Evolutionary conservation across 805 yeast genomes (phyloP).

Genomic region (Myxozyma nipponensis): DNA sequence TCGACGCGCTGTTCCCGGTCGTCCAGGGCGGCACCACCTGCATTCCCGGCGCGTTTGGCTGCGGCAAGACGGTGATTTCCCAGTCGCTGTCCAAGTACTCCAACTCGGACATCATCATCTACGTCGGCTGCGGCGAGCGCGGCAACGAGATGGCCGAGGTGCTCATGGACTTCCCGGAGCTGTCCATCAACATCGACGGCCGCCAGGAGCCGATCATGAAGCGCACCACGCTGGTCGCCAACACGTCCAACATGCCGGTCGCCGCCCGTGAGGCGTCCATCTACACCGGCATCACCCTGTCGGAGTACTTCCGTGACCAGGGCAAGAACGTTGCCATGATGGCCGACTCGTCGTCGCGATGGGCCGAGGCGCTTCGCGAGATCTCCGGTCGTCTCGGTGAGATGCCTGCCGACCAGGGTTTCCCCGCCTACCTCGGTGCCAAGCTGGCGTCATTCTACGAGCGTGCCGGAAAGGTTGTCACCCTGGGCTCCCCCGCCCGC

Average conservation of each 20-base stretch:
- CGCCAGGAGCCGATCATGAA: constrained; percentile 98
- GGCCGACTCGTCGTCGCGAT: constrained; percentile 99
- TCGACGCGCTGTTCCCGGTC: constrained; percentile 96
- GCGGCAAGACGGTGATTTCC: constrained; percentile 98
- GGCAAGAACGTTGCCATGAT: constrained; percentile 99
- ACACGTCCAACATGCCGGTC: constrained; percentile 99
- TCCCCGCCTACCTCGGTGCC: constrained; percentile 99
- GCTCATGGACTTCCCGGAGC: constrained; percentile 98
- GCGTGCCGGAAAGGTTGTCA: constrained; percentile 96
- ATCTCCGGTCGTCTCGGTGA: constrained; percentile 99
- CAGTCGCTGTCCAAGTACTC: constrained; percentile 96
- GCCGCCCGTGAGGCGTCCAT: constrained; percentile 99
- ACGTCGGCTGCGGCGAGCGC: constrained; percentile 95
- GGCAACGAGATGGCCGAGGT: constrained; percentile 99
- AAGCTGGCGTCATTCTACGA: constrained; percentile 98
- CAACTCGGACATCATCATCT: constrained; percentile 93
- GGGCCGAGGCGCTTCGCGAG: constrained; percentile 99
- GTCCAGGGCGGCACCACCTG: constrained; percentile 99
- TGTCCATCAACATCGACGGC: constrained; percentile 85
- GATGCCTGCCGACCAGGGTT: constrained; percentile 99
- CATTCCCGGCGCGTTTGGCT: constrained; percentile 99
- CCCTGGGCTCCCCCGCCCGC: constrained; percentile 95
- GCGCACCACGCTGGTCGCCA: constrained; percentile 97
- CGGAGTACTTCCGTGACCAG: constrained; percentile 99
- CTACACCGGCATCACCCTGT: constrained; percentile 97